A percentile compares a stretch with the other conserved stretches of the same genome.
Evolutionary conservation across 1,284 basidiomycete species (phyloP).

Genomic region (Fomitopsis pinicola): DNA sequence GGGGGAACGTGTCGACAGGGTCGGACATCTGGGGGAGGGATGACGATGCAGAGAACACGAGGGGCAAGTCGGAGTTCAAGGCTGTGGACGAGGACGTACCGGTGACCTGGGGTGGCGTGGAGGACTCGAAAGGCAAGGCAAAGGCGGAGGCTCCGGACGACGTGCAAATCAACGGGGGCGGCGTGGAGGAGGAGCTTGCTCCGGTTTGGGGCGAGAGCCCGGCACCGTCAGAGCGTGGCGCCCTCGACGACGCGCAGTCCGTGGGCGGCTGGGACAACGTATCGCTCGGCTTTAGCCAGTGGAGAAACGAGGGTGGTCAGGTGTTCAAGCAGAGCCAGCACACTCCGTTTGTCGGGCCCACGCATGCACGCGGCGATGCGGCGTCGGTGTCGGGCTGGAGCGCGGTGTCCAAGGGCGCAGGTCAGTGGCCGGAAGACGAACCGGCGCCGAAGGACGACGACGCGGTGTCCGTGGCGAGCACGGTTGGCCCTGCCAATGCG

Average conservation of each 20-base stretch:
- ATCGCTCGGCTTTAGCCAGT: background rate
- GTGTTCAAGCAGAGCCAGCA: background rate
- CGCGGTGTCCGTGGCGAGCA: background rate
- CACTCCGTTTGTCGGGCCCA: background rate
- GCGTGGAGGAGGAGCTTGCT: too few species aligned
- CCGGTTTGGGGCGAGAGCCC: background rate
- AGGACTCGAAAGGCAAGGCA: too few species aligned
- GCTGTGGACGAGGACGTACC: too few species aligned
- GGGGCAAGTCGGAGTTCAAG: too few species aligned
- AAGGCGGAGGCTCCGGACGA: background rate
- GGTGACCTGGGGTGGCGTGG: too few species aligned
- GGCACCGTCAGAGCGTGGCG: background rate
- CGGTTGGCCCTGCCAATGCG: background rate
- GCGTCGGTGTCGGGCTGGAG: constrained; percentile 16
- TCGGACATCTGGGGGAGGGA: background rate
- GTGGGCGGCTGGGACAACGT: too few species aligned
- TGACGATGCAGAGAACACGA: background rate
- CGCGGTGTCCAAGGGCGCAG: constrained; percentile 15
- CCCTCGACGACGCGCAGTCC: background rate
- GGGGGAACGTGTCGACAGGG: background rate
- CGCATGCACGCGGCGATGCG: background rate
- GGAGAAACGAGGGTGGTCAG: background rate
- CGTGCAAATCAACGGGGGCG: too few species aligned
- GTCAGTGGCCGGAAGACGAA: background rate
- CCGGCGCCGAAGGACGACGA: background rate